Percentiles rank a stretch among this genome's conserved stretches.
These are phyloP conservation scores for Lomentospora prolificans DNA, from an alignment of 2,329 filamentous ascomycete species.

Conservation along the genomic window DNA sequence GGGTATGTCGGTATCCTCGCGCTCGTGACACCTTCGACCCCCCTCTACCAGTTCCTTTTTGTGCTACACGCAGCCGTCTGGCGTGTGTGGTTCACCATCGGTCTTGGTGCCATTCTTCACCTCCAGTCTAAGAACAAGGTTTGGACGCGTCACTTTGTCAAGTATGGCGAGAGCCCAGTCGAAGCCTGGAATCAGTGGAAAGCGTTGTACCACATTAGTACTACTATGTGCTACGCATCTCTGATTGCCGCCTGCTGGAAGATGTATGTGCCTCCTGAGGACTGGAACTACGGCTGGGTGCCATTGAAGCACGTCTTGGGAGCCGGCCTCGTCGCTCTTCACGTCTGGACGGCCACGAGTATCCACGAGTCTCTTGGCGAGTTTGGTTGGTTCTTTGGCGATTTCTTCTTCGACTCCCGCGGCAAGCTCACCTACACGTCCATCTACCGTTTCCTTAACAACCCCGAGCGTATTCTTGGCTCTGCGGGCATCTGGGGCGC, in stretches of 20 bases:
- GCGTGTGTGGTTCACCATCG: slow-evolving; percentile 87
- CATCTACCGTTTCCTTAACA: slow-evolving; percentile 97
- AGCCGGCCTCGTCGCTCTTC: slow-evolving; percentile 67
- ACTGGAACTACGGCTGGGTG: slow-evolving; percentile 81
- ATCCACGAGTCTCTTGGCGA: slow-evolving; percentile 94
- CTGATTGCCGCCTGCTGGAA: slow-evolving; percentile 93
- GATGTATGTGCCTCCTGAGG: slow-evolving; percentile 77
- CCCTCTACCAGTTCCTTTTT: slow-evolving; percentile 67
- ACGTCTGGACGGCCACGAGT: slow-evolving; percentile 85
- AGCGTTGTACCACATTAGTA: slow-evolving; percentile 85
- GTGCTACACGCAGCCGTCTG: slow-evolving; percentile 70
- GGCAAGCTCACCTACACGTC: slow-evolving; percentile 90
- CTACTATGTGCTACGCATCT: slow-evolving; percentile 78
- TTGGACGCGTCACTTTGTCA: slow-evolving; percentile 96
- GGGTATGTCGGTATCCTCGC: slow-evolving; percentile 67
- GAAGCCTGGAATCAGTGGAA: slow-evolving; percentile 99
- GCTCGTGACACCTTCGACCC: slow-evolving; percentile 66
- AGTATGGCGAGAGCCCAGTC: slow-evolving; percentile 80
- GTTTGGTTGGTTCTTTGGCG: slow-evolving; percentile 98
- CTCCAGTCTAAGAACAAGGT: slow-evolving; percentile 82
- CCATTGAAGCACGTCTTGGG: slow-evolving; percentile 83
- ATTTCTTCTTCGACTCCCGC: slow-evolving; percentile 91
- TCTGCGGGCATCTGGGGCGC: slow-evolving; percentile 93
- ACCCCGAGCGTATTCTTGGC: slow-evolving; percentile 88
- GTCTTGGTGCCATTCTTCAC: slow-evolving; percentile 76